Percentiles rank a stretch among this genome's conserved stretches.
phyloP scores from a whole-genome alignment of 306 rosid species.

The Vigna angularis region DNA sequence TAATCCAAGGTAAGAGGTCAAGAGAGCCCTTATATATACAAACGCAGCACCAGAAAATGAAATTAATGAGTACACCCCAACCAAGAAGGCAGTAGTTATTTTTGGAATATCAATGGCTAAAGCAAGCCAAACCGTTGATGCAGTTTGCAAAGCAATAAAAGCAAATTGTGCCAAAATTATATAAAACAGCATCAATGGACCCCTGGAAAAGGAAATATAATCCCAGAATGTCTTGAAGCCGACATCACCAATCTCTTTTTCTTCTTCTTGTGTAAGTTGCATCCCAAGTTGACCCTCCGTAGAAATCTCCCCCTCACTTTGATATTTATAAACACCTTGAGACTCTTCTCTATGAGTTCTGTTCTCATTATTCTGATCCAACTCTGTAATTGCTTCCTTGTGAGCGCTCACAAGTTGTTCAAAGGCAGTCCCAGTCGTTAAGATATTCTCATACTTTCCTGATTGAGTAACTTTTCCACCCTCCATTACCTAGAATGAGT shows the following conservation, averaged over 20 bases:
- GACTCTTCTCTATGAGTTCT: conserved; percentile 41
- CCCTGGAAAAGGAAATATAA: conserved; percentile 59
- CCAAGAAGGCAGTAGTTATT: conserved; percentile 49
- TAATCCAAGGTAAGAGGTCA: conserved; percentile 61
- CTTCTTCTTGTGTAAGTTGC: conserved; percentile 84
- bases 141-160: conserved; percentile 61
- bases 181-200: conserved; percentile 45
- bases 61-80: conserved; percentile 63
- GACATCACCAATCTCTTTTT: conserved; percentile 67
- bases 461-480: conserved; percentile 68
- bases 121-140: conserved; percentile 78
- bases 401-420: conserved; percentile 86
- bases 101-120: conserved; percentile 62
- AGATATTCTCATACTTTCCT: conserved; percentile 69
- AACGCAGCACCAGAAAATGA: conserved; percentile 59
- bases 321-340: conserved; percentile 39
- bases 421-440: conserved; percentile 72
- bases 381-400: conserved; percentile 55
- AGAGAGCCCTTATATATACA: conserved; percentile 51
- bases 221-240: conserved; percentile 79
- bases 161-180: conserved; percentile 39
- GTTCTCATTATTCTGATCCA: conserved; percentile 46
- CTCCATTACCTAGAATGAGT: conserved; percentile 67
- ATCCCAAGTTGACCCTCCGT: conserved; percentile 44
- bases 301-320: conserved; percentile 49